Evolutionary conservation across 75 land plant species (phyloP).

Genomic region (Isoetes taiwanensis): DNA sequence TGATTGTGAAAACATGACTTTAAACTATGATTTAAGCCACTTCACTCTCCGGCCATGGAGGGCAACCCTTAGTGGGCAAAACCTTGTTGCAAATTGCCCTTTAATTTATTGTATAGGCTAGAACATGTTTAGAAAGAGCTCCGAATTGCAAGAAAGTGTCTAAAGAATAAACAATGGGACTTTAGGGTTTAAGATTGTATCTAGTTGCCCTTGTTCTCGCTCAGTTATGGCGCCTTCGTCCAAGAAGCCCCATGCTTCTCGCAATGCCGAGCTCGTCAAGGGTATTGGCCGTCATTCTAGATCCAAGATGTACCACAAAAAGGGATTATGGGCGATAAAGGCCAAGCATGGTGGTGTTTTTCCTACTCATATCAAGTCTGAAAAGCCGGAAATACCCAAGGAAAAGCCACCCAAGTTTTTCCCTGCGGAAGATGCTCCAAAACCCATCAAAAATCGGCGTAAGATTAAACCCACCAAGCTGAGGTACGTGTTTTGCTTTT

Average conservation of each 20-base stretch:
- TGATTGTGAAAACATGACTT: too few relatives aligned
- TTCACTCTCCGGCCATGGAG: too few relatives aligned
- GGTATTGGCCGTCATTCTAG: constrained; percentile 49
- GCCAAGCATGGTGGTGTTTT: constrained; percentile 58
- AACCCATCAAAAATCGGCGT: constrained; percentile 34
- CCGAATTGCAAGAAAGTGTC: too few relatives aligned
- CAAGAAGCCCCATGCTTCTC: constrained; percentile 8
- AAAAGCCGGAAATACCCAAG: constrained; percentile 6
- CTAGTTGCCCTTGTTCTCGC: too few relatives aligned
- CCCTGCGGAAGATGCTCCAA: constrained; percentile 64
- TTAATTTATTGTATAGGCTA: too few relatives aligned
- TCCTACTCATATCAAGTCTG: constrained; percentile 34
- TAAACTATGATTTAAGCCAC: too few relatives aligned
- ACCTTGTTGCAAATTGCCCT: too few relatives aligned
- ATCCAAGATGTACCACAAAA: constrained; percentile 70
- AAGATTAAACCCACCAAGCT: constrained; percentile 58
- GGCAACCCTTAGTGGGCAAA: too few relatives aligned
- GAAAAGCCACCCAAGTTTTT: constrained; percentile 54
- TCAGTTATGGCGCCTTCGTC: constrained; percentile 20
- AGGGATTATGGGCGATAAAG: constrained; percentile 77
- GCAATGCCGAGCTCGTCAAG: constrained; percentile 48
- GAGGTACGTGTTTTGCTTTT: too few relatives aligned
- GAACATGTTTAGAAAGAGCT: too few relatives aligned
- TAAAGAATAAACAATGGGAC: too few relatives aligned
- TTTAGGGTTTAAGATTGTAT: too few relatives aligned